Evolutionary conservation across 768 basidiomycete genomes (phyloP), one percentile per base, ranked within the genome.

Genomic region (Candolleomyces efflorescens): DNA sequence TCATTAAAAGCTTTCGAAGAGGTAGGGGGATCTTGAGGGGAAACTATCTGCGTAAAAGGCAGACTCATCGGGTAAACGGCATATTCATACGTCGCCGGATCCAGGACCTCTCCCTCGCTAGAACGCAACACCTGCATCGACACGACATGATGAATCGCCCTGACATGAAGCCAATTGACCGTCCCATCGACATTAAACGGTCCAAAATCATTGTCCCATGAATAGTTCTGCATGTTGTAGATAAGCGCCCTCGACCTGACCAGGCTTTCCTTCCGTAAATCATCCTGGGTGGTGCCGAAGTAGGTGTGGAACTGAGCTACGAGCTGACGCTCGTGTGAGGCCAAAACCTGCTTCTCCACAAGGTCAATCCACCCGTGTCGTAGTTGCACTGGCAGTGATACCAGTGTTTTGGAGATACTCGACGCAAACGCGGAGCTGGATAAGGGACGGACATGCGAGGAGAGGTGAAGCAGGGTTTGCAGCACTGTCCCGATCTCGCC

Each of bases 151-250:
- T 82, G 83, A 20, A 87, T 67, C 52, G 74, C 79, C 62, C 73
- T 74, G 32, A 88, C 45, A 66, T 86, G 84, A 22, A 70, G 72
- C 87, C 87, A 89, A 63, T 89, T 78, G 3, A 87, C 80, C 45
- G 67, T 69, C 10, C 79, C 79, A 20, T 75, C 74, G 18, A 66
- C 62, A 56, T 76, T 55, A 64, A 83, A 83, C 3, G 87, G 88
- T 1, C 87, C 88, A 59, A 78, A 89, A 3, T 67, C 67, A 57
- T 78, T 82, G 9, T 73, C 73, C 26, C 69, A 64, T 1, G 68
- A 68, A 68, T 88, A 87, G 37, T 86, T 77, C 3, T 80, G 76
- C 65, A 87, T 75, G 59, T 81, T 77, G 62, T 91, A 91, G 17
- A 89, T 83, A 59, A 69, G 83, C 1, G 79, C 79, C 41, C 83